Percentiles rank a stretch among this genome's conserved stretches.
Conservation (phyloP, 2,329 filamentous ascomycete species). For the Magnaporthiopsis rhizophila region DNA sequence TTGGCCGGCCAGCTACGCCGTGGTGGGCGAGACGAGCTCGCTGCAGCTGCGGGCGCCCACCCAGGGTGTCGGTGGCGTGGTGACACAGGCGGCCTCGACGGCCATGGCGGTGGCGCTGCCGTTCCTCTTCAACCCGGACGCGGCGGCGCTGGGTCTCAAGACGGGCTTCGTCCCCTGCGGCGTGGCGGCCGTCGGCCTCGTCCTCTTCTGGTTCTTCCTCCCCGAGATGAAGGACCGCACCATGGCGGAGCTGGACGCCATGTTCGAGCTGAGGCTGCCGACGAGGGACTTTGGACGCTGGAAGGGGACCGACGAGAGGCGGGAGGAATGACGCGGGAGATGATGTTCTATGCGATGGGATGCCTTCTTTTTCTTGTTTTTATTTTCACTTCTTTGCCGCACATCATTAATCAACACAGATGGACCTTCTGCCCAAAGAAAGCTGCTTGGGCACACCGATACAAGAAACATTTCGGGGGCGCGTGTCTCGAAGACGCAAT, state of each 20-base stretch:
- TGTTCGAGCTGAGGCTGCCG: slow-evolving; percentile 16
- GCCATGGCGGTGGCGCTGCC: slow-evolving; percentile 2
- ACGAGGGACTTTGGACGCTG: slow-evolving; percentile 1
- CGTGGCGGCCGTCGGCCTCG: slow-evolving; percentile 12
- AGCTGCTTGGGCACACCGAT: too few species aligned
- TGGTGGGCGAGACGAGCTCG: slow-evolving; percentile 2
- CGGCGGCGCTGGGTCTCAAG: background rate
- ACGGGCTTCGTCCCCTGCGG: slow-evolving; percentile 1
- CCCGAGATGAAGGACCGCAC: slow-evolving; percentile 18
- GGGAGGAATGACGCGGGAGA: too few species aligned
- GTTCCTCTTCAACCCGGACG: background rate
- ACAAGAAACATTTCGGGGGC: too few species aligned
- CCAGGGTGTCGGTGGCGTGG: slow-evolving; percentile 6
- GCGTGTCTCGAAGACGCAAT: too few species aligned
- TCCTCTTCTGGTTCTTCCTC: background rate
- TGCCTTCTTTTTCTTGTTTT: too few species aligned
- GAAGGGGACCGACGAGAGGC: background rate
- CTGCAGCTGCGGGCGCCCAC: slow-evolving; percentile 1
- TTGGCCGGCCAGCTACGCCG: slow-evolving; percentile 2
- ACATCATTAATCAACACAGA: too few species aligned
- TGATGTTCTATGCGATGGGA: too few species aligned
- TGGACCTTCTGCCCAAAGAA: too few species aligned
- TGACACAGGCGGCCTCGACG: slow-evolving; percentile 19
- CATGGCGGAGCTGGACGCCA: slow-evolving; percentile 17
- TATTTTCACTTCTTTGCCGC: too few species aligned